Evolutionary conservation across 2,329 filamentous ascomycete genomes (phyloP).

Genomic region (Fusarium virguliforme): DNA sequence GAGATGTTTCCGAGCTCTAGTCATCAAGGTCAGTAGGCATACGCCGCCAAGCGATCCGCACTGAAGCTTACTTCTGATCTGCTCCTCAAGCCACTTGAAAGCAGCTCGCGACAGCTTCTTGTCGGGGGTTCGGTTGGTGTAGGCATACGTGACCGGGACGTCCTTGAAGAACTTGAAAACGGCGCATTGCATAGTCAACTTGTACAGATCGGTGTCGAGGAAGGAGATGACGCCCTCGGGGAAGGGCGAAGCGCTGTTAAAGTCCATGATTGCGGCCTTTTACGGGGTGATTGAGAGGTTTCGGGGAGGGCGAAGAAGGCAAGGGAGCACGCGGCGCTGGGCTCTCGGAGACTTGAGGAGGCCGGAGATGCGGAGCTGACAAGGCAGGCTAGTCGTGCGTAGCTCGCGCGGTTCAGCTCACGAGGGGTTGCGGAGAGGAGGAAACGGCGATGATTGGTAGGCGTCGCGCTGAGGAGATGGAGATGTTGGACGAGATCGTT

Average conservation of each 20-base stretch:
- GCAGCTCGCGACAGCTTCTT: slow-evolving; percentile 90
- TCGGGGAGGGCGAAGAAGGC: neutral
- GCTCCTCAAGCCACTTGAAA: slow-evolving; percentile 86
- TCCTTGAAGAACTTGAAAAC: slow-evolving; percentile 93
- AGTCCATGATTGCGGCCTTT: slow-evolving; percentile 67
- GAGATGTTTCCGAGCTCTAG: slow-evolving; percentile 86
- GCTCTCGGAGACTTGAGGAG: slow-evolving; percentile 2
- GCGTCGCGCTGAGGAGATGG: slow-evolving; percentile 3
- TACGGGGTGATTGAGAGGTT: slow-evolving; percentile 4
- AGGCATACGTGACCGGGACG: slow-evolving; percentile 88
- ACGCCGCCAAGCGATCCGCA: neutral
- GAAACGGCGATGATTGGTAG: slow-evolving; percentile 1
- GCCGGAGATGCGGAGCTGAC: slow-evolving; percentile 41
- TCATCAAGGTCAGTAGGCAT: slow-evolving; percentile 49
- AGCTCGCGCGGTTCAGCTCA: slow-evolving; percentile 20
- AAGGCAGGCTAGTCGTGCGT: slow-evolving; percentile 21
- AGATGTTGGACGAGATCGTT: slow-evolving; percentile 2
- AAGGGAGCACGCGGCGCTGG: neutral
- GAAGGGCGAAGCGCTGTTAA: slow-evolving; percentile 76
- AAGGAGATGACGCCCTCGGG: slow-evolving; percentile 87
- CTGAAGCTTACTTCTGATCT: slow-evolving; percentile 80
- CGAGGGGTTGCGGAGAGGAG: slow-evolving; percentile 10
- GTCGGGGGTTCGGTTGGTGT: slow-evolving; percentile 94
- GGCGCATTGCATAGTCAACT: slow-evolving; percentile 98
- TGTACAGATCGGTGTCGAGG: slow-evolving; percentile 90